Evolutionary conservation across 306 rosid genomes (phyloP).

Genomic region (Castanea sativa): DNA sequence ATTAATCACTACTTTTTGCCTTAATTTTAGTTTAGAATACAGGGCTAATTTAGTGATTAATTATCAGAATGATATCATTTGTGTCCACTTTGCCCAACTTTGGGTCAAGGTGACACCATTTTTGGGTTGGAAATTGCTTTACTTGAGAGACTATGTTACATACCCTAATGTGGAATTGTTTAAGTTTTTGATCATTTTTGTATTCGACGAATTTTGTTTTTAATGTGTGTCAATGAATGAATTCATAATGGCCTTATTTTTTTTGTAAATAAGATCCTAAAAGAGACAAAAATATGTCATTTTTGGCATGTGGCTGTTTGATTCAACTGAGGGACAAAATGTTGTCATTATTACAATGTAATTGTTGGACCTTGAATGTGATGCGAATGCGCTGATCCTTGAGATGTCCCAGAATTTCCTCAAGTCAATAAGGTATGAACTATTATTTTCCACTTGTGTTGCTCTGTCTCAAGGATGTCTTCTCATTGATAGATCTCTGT

Average conservation of each 20-base stretch:
- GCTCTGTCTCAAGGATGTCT: neutral
- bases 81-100: neutral
- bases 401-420: conserved; percentile 94
- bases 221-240: too few relatives aligned
- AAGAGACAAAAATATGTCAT: neutral
- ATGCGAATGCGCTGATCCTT: conserved; percentile 48
- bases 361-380: conserved; percentile 91
- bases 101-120: neutral
- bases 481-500: neutral
- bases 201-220: neutral
- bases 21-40: neutral
- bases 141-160: neutral
- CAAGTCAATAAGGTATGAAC: conserved; percentile 60
- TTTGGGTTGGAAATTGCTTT: neutral
- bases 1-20: neutral
- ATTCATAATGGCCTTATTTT: too few relatives aligned
- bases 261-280: neutral
- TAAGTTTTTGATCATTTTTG: neutral
- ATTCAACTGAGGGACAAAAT: neutral
- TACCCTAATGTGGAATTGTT: neutral
- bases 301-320: neutral
- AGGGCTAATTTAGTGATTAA: neutral
- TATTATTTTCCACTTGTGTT: neutral
- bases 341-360: neutral
- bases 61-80: neutral